phyloP scores from a whole-genome alignment of 2,329 filamentous ascomycete genomes.

The Beauveria medogensis region DNA sequence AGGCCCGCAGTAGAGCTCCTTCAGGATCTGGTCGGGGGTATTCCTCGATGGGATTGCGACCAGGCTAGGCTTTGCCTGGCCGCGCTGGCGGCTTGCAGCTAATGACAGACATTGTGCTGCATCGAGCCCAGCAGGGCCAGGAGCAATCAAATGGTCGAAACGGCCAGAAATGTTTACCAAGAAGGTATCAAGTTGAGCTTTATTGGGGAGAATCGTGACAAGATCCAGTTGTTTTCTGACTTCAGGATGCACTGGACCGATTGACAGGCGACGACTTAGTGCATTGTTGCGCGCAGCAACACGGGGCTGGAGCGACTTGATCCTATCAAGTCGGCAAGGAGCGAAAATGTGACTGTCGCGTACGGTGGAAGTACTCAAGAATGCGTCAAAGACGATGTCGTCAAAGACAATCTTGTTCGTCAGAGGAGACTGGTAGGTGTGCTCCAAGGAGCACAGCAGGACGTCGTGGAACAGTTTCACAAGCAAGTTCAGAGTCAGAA shows the following conservation, averaged over 20 bases:
- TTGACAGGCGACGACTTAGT: not conserved
- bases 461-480: slow-evolving; percentile 1
- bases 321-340: not conserved
- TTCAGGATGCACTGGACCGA: not conserved
- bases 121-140: not conserved
- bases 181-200: not conserved
- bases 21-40: not conserved
- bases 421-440: not conserved
- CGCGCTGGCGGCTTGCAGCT: not conserved
- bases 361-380: not conserved
- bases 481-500: not conserved
- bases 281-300: not conserved
- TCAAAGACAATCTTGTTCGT: not conserved
- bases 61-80: not conserved
- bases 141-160: not conserved
- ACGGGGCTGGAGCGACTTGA: not conserved
- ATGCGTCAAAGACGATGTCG: not conserved
- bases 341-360: not conserved
- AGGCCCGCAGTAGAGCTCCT: not conserved
- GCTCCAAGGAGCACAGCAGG: not conserved
- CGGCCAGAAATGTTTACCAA: not conserved
- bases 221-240: not conserved
- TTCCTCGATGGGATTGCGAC: not conserved
- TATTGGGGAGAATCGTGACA: not conserved
- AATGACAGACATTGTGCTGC: not conserved